A percentile compares a stretch with the other conserved stretches of the same genome.
phyloP scores from a whole-genome alignment of 192 early-diverging fungal species.

The Entomortierella beljakovae region DNA sequence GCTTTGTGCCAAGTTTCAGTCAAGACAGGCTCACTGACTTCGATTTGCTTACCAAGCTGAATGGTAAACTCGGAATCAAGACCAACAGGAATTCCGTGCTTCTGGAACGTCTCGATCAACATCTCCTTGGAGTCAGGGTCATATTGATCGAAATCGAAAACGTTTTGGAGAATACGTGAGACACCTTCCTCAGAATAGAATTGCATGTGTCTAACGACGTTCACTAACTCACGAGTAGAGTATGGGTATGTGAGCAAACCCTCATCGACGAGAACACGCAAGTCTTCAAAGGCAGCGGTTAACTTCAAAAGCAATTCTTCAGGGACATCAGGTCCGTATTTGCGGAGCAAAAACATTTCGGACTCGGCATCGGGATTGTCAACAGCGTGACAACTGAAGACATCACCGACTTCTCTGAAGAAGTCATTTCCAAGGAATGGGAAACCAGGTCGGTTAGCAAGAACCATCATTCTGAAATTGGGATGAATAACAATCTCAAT shows the following conservation, averaged over 20 bases:
- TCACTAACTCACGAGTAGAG: constrained; percentile 84
- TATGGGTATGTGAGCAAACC: constrained; percentile 85
- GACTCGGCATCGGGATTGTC: constrained; percentile 84
- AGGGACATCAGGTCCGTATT: constrained; percentile 80
- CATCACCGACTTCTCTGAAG: constrained; percentile 83
- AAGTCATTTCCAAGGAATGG: constrained; percentile 88
- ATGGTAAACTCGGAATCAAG: constrained; percentile 76
- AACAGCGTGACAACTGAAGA: constrained; percentile 77
- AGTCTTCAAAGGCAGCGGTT: constrained; percentile 76
- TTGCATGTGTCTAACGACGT: constrained; percentile 82
- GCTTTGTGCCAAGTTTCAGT: constrained; percentile 69
- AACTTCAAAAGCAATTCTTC: constrained; percentile 72
- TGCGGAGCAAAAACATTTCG: constrained; percentile 76
- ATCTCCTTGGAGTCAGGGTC: constrained; percentile 74
- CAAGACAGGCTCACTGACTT: constrained; percentile 61
- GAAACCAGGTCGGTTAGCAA: constrained; percentile 84
- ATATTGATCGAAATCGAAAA: constrained; percentile 88
- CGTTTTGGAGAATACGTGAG: constrained; percentile 76
- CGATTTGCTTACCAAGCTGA: constrained; percentile 62
- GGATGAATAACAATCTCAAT: constrained; percentile 67
- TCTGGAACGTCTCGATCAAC: constrained; percentile 76
- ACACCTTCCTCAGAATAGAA: constrained; percentile 78
- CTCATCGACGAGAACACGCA: constrained; percentile 78
- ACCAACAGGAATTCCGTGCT: constrained; percentile 79
- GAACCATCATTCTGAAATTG: constrained; percentile 85